These are phyloP conservation scores for Cryoendolithus antarcticus DNA, from an alignment of 2,329 filamentous ascomycete genomes.

Conservation along the genomic window DNA sequence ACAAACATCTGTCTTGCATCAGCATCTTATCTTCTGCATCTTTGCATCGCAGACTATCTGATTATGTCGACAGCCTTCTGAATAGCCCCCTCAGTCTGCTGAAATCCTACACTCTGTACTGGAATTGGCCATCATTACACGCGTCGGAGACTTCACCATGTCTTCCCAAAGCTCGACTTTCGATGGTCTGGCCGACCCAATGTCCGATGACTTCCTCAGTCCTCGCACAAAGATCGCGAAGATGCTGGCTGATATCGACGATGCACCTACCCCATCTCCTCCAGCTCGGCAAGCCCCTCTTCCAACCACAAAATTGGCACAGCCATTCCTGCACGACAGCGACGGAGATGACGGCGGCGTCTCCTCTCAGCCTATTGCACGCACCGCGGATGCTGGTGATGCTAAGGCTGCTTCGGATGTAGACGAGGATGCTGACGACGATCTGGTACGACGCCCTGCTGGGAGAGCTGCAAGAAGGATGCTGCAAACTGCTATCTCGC, in stretches of 20 bases:
- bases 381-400: too few species aligned
- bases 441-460: conserved; percentile 12
- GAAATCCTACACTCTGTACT: too few species aligned
- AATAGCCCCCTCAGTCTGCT: too few species aligned
- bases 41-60: too few species aligned
- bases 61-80: too few species aligned
- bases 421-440: conserved; percentile 1
- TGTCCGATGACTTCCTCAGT: conserved; percentile 5
- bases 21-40: too few species aligned
- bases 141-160: too few species aligned
- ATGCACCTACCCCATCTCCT: conserved; percentile 12
- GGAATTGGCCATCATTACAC: too few species aligned
- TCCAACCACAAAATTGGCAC: neutral
- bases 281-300: conserved; percentile 1
- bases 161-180: too few species aligned
- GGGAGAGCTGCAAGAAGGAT: conserved; percentile 20
- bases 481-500: conserved; percentile 7
- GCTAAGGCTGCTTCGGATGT: neutral
- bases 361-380: too few species aligned
- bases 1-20: too few species aligned
- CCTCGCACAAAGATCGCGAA: conserved; percentile 14
- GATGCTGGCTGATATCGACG: conserved; percentile 16
- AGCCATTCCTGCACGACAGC: conserved; percentile 4
- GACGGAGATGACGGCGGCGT: conserved; percentile 1
- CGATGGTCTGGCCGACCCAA: too few species aligned